Evolutionary conservation across 2,329 filamentous ascomycete genomes (phyloP), one percentile per base, ranked within the genome.

Genomic region (Coniochaeta sp.): DNA sequence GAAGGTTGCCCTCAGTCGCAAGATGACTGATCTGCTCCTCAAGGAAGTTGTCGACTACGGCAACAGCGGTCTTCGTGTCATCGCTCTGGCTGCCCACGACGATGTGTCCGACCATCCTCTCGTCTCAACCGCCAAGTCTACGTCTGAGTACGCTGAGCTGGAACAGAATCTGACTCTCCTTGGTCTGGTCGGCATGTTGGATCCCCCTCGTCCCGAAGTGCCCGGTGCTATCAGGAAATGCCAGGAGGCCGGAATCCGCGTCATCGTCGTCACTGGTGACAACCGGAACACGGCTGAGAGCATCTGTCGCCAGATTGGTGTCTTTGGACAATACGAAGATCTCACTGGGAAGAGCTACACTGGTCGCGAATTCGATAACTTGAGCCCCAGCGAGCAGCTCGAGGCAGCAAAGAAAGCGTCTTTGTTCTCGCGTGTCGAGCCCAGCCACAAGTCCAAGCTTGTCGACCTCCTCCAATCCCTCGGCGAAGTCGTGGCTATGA

Each of bases 401-500:
- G 83, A 90, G 69, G 95, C 91, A 22, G 93, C 91, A 56, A 90
- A 90, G 77, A 86, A 79, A 50, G 95, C 93, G 1, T 96, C 89
- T 56, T 81, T 99, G 34, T 99, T 99, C 80, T 99, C 95, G 38
- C 90, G 95, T 64, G 96, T 96, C 26, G 95, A 99, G 75, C 95
- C 95, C 58, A 86, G 83, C 57, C 95, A 99, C 83, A 99, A 99
- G 83, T 96, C 90, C n/a, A 95, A 91, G 76, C 86, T 99, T 54
- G 93, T 99, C 55, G 95, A 99, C 73, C 87, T 99, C 52, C 89
- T 99, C 54, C 96, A 99, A 74, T 91, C 90, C 61, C 81, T 90
- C 57, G 91, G 91, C 62, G 91, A 99, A 73, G 95, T 99, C 50
- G 96, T 99, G 64, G 95, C 95, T 66, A 99, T 99, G 95, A 99